Evolutionary conservation across 164 flowering plant species (phyloP).

Genomic region (Protea cynaroides): DNA sequence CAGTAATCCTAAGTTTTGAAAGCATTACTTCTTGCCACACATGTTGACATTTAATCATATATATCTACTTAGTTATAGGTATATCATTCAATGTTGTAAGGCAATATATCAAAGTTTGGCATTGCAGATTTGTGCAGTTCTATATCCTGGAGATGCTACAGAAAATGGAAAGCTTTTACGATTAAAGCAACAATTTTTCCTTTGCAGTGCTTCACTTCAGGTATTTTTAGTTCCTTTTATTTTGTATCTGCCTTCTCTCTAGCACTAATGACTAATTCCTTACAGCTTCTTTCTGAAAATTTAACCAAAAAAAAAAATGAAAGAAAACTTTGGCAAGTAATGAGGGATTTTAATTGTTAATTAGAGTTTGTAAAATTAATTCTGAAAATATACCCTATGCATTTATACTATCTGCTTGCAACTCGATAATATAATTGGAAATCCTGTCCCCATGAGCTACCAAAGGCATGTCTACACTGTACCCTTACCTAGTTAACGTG

Average conservation of each 20-base stretch:
- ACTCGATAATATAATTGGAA: not conserved
- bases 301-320: too few relatives aligned
- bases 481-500: not conserved
- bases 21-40: not conserved
- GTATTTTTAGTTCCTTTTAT: conserved; percentile 22
- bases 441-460: too few relatives aligned
- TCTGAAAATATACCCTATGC: not conserved
- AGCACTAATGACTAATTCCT: not conserved
- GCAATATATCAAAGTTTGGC: conserved; percentile 1
- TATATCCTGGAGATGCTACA: conserved; percentile 96
- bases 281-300: not conserved
- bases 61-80: not conserved
- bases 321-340: not conserved
- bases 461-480: too few relatives aligned
- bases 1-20: not conserved
- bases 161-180: conserved; percentile 84
- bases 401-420: not conserved
- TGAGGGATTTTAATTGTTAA: not conserved
- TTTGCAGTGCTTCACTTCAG: conserved; percentile 98
- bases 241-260: not conserved
- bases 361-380: not conserved
- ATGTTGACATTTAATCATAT: not conserved
- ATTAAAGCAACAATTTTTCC: conserved; percentile 90
- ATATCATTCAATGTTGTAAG: not conserved
- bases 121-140: conserved; percentile 90